phyloP scores from a whole-genome alignment of 768 basidiomycete species.

The Postia placenta region DNA sequence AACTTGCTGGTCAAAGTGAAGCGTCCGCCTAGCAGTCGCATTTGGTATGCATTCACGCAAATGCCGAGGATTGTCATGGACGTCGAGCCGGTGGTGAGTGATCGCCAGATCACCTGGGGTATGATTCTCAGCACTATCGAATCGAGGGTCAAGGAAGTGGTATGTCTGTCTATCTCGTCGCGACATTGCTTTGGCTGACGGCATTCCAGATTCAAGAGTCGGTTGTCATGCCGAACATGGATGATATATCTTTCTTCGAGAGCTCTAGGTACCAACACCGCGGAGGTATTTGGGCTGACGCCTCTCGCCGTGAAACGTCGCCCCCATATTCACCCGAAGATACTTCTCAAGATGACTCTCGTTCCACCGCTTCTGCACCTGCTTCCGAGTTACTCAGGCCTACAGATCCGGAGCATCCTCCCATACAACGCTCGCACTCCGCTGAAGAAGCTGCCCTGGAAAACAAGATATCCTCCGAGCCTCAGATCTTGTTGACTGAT shows the following conservation, averaged over 20 bases:
- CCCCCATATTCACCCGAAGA: constrained; percentile 4
- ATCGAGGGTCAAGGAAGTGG: constrained; percentile 80
- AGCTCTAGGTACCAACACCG: constrained; percentile 56
- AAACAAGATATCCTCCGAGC: constrained; percentile 16
- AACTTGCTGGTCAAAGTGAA: constrained; percentile 88
- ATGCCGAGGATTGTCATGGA: constrained; percentile 83
- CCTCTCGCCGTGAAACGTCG: constrained; percentile 39
- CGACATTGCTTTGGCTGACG: background rate
- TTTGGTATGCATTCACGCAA: constrained; percentile 95
- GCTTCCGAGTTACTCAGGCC: constrained; percentile 12
- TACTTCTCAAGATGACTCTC: constrained; percentile 16
- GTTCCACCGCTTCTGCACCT: constrained; percentile 32
- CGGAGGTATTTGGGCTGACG: constrained; percentile 88
- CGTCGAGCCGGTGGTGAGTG: constrained; percentile 92
- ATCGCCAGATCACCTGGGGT: constrained; percentile 89
- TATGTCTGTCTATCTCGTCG: constrained; percentile 31
- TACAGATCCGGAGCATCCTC: constrained; percentile 13
- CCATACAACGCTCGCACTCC: constrained; percentile 24
- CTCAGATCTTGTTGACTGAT: constrained; percentile 8
- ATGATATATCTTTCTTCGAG: constrained; percentile 95
- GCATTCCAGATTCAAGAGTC: constrained; percentile 94
- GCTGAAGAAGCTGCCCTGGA: constrained; percentile 21
- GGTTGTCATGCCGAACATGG: constrained; percentile 95
- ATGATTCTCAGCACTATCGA: constrained; percentile 91
- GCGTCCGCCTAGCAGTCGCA: constrained; percentile 88